These are phyloP conservation scores for Daldinia grandis DNA, from an alignment of 495 filamentous ascomycete species.

Conservation along the genomic window DNA sequence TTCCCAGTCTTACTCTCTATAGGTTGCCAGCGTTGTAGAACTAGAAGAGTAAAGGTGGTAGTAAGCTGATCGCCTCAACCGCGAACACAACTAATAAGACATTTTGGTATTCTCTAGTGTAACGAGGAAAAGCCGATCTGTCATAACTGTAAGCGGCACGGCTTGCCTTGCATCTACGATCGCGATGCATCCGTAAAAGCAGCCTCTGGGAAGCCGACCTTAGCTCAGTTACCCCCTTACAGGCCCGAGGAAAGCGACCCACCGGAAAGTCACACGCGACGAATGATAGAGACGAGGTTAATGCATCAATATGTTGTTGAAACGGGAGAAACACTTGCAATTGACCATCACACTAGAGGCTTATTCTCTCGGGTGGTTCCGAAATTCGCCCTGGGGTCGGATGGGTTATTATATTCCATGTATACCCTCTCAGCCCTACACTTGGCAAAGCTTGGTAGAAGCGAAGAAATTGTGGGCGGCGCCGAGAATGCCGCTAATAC, in stretches of 20 bases:
- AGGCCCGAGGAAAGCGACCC: slow-evolving; percentile 23
- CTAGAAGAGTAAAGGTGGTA: slow-evolving; percentile 51
- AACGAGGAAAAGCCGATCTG: slow-evolving; percentile 53
- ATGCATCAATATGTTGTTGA: slow-evolving; percentile 49
- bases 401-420: slow-evolving; percentile 50
- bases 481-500: slow-evolving; percentile 40
- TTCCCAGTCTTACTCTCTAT: slow-evolving; percentile 20
- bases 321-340: slow-evolving; percentile 34
- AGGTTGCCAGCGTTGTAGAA: slow-evolving; percentile 50
- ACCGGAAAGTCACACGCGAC: slow-evolving; percentile 45
- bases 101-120: slow-evolving; percentile 39
- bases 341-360: slow-evolving; percentile 11
- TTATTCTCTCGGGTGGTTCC: slow-evolving; percentile 38
- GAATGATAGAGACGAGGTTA: slow-evolving; percentile 48
- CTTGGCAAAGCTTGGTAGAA: slow-evolving; percentile 29
- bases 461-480: slow-evolving; percentile 28
- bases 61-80: not conserved
- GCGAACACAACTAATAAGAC: not conserved
- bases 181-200: slow-evolving; percentile 22
- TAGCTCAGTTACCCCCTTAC: not conserved
- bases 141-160: slow-evolving; percentile 49
- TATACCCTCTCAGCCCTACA: slow-evolving; percentile 49
- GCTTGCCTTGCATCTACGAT: slow-evolving; percentile 47
- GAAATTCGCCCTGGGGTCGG: slow-evolving; percentile 44
- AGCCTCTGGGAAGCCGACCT: slow-evolving; percentile 10